A percentile compares a stretch with the other conserved stretches of the same genome.
Conservation (phyloP, 2,329 filamentous ascomycete genomes). For the Ophiostoma pallidulum region DNA sequence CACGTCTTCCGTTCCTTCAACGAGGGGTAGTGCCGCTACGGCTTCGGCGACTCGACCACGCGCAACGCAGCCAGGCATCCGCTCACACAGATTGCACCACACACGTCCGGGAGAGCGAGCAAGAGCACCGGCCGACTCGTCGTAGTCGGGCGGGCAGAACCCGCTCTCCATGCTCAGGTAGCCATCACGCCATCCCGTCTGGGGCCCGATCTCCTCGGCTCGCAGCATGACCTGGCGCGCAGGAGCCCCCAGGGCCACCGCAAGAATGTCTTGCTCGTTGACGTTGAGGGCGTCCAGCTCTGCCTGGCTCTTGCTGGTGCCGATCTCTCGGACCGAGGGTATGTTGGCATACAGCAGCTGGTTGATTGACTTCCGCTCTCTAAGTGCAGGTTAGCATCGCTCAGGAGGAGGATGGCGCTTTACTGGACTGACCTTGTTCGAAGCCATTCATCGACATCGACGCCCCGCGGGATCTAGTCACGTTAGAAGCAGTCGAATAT, state of each 20-base stretch:
- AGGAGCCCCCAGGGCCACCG: slow-evolving; percentile 43
- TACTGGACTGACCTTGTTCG: not conserved
- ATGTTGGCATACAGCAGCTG: slow-evolving; percentile 6
- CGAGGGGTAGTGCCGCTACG: slow-evolving; percentile 36
- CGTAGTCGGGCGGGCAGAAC: slow-evolving; percentile 41
- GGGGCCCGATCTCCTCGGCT: slow-evolving; percentile 41
- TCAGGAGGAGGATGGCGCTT: no score
- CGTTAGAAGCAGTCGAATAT: not conserved
- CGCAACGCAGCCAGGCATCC: slow-evolving; percentile 43
- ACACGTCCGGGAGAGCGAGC: slow-evolving; percentile 41
- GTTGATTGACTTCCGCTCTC: slow-evolving; percentile 17
- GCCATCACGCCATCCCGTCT: slow-evolving; percentile 44
- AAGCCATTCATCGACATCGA: slow-evolving; percentile 1
- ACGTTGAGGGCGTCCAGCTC: slow-evolving; percentile 40
- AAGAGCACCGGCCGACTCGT: slow-evolving; percentile 37
- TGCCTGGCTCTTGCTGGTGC: slow-evolving; percentile 29
- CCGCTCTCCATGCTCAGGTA: slow-evolving; percentile 43
- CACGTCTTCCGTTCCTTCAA: slow-evolving; percentile 38
- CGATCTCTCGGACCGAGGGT: slow-evolving; percentile 1
- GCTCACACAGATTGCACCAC: slow-evolving; percentile 44
- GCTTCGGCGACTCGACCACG: slow-evolving; percentile 42
- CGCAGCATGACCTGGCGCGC: slow-evolving; percentile 44
- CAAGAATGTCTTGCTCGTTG: slow-evolving; percentile 39
- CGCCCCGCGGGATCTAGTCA: not conserved
- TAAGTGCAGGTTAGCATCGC: slow-evolving; percentile 19